These are phyloP conservation scores for Hansenula lynferdii DNA, from an alignment of 1,139 yeast species.

Conservation along the genomic window DNA sequence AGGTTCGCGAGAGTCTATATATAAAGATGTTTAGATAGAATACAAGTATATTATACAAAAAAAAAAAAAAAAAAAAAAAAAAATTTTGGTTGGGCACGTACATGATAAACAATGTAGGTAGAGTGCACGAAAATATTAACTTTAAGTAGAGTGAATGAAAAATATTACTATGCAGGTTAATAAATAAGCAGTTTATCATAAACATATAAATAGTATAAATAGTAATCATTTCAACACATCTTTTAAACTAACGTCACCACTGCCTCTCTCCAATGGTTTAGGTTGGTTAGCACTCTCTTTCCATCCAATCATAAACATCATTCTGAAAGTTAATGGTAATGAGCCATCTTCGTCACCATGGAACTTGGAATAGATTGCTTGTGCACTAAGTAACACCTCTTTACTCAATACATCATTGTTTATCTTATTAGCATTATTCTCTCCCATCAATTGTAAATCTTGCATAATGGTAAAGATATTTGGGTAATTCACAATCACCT, in stretches of 20 bases:
- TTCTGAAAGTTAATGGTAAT: constrained; percentile 59
- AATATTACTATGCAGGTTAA: too few species aligned
- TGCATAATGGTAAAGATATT: constrained; percentile 61
- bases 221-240: constrained; percentile 48
- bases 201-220: too few species aligned
- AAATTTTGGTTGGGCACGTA: too few species aligned
- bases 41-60: too few species aligned
- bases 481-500: constrained; percentile 79
- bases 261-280: constrained; percentile 67
- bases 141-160: too few species aligned
- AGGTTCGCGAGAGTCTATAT: too few species aligned
- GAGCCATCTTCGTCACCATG: constrained; percentile 54
- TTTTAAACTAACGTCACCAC: constrained; percentile 63
- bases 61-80: too few species aligned
- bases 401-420: constrained; percentile 53
- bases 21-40: too few species aligned
- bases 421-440: constrained; percentile 64
- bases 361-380: constrained; percentile 64
- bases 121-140: too few species aligned
- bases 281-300: constrained; percentile 68
- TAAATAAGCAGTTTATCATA: too few species aligned
- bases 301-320: constrained; percentile 88
- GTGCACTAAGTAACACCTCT: constrained; percentile 69
- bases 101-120: too few species aligned
- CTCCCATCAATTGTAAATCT: constrained; percentile 82